These are phyloP conservation scores for Cicer chorassanicum DNA, from an alignment of 306 rosid species.

Conservation along the genomic window DNA sequence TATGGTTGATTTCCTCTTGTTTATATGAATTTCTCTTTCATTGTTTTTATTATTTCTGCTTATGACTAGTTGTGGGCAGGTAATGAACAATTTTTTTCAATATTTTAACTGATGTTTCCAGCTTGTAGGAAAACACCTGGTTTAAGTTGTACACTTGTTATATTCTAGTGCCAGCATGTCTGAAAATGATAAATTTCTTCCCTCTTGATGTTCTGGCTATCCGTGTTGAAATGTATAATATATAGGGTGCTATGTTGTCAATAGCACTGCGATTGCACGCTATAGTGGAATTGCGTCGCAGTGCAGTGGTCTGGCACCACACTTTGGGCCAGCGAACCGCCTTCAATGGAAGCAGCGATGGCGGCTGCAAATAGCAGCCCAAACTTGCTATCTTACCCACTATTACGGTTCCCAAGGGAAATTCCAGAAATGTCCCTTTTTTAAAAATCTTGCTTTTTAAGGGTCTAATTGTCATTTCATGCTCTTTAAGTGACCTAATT, in stretches of 20 bases:
- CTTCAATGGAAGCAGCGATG: no score
- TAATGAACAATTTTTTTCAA: slow-evolving; percentile 18
- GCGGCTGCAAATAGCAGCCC: no score
- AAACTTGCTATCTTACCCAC: no score
- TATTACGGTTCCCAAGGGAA: no score
- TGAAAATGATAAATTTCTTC: slow-evolving; percentile 24
- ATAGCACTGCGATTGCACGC: no score
- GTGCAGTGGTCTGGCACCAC: no score
- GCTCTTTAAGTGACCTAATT: no score
- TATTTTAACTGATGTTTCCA: not conserved
- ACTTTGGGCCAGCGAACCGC: no score
- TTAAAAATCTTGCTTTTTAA: no score
- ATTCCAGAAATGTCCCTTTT: no score
- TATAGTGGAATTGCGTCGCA: no score
- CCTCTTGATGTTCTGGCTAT: slow-evolving; percentile 9
- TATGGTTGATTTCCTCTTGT: slow-evolving; percentile 25
- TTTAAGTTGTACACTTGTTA: slow-evolving; percentile 22
- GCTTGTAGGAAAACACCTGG: not conserved
- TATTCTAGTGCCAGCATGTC: slow-evolving; percentile 34
- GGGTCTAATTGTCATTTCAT: no score
- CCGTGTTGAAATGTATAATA: slow-evolving; percentile 19
- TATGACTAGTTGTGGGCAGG: slow-evolving; percentile 20
- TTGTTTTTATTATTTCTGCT: slow-evolving; percentile 29
- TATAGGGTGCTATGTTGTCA: not conserved
- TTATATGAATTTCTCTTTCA: slow-evolving; percentile 6